Evolutionary conservation across 768 basidiomycete species (phyloP).

Genomic region (Zangia roseola): DNA sequence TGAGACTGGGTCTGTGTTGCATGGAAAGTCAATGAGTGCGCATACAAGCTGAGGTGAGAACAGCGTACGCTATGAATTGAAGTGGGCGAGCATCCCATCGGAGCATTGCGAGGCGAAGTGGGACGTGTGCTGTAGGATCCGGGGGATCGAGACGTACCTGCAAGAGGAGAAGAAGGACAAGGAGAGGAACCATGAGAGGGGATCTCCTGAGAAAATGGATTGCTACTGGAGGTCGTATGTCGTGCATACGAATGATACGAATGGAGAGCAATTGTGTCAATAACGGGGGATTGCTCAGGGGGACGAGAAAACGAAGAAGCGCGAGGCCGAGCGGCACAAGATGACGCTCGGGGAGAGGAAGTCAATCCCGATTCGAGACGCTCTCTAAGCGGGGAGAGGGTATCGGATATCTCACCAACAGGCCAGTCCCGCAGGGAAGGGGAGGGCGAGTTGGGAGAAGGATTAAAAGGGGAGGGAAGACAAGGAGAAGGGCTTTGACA

Average conservation of each 20-base stretch:
- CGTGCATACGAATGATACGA: slow-evolving; percentile 2
- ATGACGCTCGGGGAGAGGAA: slow-evolving; percentile 1
- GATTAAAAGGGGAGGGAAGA: slow-evolving; percentile 27
- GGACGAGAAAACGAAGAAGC: slow-evolving; percentile 16
- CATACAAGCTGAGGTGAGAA: background rate
- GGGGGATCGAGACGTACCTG: slow-evolving; percentile 3
- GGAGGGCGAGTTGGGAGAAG: slow-evolving; percentile 10
- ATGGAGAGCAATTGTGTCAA: background rate
- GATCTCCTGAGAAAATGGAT: slow-evolving; percentile 9
- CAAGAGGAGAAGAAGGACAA: slow-evolving; percentile 10
- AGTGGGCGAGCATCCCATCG: slow-evolving; percentile 9
- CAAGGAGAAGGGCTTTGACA: slow-evolving; percentile 14
- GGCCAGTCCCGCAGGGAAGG: slow-evolving; percentile 7
- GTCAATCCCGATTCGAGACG: slow-evolving; percentile 2
- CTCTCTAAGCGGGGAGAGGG: slow-evolving; percentile 20
- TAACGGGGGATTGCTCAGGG: slow-evolving; percentile 13
- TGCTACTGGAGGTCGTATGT: slow-evolving; percentile 10
- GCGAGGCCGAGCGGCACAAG: background rate
- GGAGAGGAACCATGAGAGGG: slow-evolving; percentile 14
- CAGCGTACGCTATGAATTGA: slow-evolving; percentile 13
- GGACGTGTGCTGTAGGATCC: background rate
- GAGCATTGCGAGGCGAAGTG: slow-evolving; percentile 8
- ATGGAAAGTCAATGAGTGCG: background rate
- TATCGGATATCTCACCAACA: slow-evolving; percentile 11
- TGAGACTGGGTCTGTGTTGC: slow-evolving; percentile 4